Evolutionary conservation across 495 filamentous ascomycete genomes (phyloP), one percentile per base, ranked within the genome.

Genomic region (Hypoxylon rickii): DNA sequence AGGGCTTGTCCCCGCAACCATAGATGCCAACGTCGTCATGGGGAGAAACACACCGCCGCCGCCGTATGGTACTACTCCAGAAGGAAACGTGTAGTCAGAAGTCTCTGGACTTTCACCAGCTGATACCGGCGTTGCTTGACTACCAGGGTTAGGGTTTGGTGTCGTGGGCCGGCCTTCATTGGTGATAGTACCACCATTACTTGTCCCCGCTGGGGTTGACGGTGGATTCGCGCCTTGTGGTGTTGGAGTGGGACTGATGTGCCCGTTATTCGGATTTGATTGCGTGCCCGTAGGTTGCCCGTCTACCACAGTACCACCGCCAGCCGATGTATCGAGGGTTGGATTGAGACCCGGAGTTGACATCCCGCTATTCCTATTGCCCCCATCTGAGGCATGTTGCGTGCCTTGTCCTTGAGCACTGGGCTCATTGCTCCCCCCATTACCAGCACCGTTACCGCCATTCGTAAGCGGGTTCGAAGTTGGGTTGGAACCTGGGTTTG

Each of bases 1-100:
- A 7, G 55, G 58, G 19, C 64, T 62, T 32, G 42, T 51, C 65
- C 65, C 63, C 17, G 39, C 54, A 5, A 67, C 40, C 61, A 67
- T 65, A 20, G 65, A 62, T 1, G 43, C 44, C 16, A 58, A 18
- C 3, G 61, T 63, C 5, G 51, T 65, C 61, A 63, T 63, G 7
- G 62, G 59, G 10, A 58, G 58, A 17, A 51, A 44, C 12, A 31
- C 29, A 22, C 32, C 7, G 7, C 20, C 7, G 7, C 20, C 32
- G 19, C 55, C 63, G 31, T 68, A 68, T 15, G 65, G 65, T 17
- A 63, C 42, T 5, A 44, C 51, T 3, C 62, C 55, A 12, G 65
- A 51, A 24, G 61, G 41, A 22, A 51, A 58, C 18, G 53, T 55
- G 48, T 56, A 65, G 38, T 49, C 33, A 2, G 61, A 53, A 7